Conservation (phyloP, 495 filamentous ascomycete genomes). For the Saxispiralis lemnorum region DNA sequence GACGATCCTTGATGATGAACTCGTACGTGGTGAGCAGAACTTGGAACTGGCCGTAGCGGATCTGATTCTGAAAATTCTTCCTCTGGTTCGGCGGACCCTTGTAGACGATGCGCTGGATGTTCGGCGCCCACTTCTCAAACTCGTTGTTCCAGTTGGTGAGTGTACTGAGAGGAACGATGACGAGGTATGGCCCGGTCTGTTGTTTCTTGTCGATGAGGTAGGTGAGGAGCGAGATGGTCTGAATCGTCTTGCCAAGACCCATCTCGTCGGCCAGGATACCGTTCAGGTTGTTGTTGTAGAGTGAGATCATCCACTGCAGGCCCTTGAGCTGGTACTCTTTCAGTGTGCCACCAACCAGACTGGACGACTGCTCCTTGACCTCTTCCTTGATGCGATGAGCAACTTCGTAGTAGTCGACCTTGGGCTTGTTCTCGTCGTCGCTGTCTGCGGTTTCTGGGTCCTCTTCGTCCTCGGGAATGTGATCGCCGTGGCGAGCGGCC, state of each 20-base stretch:
- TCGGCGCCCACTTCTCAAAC: conserved; percentile 97
- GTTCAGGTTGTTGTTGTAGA: conserved; percentile 99
- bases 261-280: conserved; percentile 98
- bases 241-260: conserved; percentile 98
- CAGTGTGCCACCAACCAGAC: conserved; percentile 75
- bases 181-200: conserved; percentile 83
- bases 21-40: conserved; percentile 94
- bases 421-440: conserved; percentile 48
- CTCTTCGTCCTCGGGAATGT: conserved; percentile 36
- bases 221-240: conserved; percentile 93
- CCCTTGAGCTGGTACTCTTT: conserved; percentile 98
- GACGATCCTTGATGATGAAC: conserved; percentile 97
- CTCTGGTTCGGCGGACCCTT: conserved; percentile 81
- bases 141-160: conserved; percentile 97
- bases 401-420: conserved; percentile 95
- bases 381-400: conserved; percentile 91
- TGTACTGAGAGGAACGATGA: conserved; percentile 91
- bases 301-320: conserved; percentile 96
- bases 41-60: conserved; percentile 88
- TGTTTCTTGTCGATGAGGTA: conserved; percentile 91
- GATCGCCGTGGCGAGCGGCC: conserved; percentile 56
- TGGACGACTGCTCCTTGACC: conserved; percentile 59
- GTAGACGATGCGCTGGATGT: conserved; percentile 73
- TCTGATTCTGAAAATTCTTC: conserved; percentile 82
- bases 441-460: conserved; percentile 41